Percentiles rank a stretch among this genome's conserved stretches.
Evolutionary conservation across 2,329 filamentous ascomycete genomes (phyloP).

Genomic region (Aureobasidium sp.): DNA sequence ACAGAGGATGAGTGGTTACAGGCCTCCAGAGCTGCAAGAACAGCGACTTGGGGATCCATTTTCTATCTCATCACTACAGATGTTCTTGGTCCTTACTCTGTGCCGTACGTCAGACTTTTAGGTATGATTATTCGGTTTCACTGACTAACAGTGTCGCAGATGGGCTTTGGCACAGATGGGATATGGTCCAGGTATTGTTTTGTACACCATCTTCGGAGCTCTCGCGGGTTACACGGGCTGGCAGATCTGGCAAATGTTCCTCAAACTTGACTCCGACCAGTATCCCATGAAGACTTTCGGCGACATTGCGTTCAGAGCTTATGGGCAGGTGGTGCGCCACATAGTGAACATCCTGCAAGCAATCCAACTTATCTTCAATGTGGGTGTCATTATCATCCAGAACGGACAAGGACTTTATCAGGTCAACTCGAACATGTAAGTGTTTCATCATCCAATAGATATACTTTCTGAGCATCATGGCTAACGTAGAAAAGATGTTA

Average conservation of each 20-base stretch:
- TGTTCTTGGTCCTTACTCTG: slow-evolving; percentile 32
- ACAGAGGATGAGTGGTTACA: slow-evolving; percentile 30
- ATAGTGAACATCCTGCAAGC: slow-evolving; percentile 35
- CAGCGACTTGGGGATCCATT: slow-evolving; percentile 30
- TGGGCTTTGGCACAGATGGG: slow-evolving; percentile 29
- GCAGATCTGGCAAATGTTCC: slow-evolving; percentile 35
- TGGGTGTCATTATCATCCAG: slow-evolving; percentile 46
- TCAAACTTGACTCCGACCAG: slow-evolving; percentile 35
- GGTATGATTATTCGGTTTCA: not conserved
- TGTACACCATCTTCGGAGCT: slow-evolving; percentile 33
- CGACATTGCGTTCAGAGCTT: slow-evolving; percentile 37
- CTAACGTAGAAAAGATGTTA: slow-evolving; percentile 36
- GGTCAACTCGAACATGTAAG: slow-evolving; percentile 31
- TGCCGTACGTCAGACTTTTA: slow-evolving; percentile 20
- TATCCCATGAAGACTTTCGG: slow-evolving; percentile 37
- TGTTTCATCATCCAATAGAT: not conserved
- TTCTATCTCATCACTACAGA: slow-evolving; percentile 43
- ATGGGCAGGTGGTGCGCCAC: slow-evolving; percentile 32
- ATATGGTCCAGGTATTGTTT: slow-evolving; percentile 31
- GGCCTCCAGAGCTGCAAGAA: slow-evolving; percentile 30
- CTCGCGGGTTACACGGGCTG: slow-evolving; percentile 33
- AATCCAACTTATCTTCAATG: slow-evolving; percentile 43
- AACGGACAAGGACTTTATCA: slow-evolving; percentile 41
- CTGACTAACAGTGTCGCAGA: not conserved
- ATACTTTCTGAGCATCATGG: not conserved